These are phyloP conservation scores for Eudorina sp. DNA, from an alignment of 139 green algal genomes.

Conservation along the genomic window DNA sequence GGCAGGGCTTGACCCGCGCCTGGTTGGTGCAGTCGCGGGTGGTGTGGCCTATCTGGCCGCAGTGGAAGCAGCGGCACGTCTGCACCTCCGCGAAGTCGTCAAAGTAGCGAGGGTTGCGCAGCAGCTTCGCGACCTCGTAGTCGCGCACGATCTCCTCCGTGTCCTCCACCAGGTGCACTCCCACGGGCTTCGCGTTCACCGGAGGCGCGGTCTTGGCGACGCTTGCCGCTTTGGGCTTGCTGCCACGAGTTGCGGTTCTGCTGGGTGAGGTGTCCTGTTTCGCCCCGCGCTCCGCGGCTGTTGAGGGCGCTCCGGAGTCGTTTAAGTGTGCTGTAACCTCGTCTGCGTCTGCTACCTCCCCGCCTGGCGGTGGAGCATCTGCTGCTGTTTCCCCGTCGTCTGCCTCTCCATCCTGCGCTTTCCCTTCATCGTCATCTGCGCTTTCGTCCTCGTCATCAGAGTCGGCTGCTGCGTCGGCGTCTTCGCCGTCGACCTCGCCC, in stretches of 20 bases:
- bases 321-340: too few species aligned
- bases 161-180: conserved; percentile 47
- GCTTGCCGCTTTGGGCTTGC: background rate
- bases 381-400: background rate
- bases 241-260: too few species aligned
- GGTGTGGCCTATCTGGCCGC: conserved; percentile 49
- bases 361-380: background rate
- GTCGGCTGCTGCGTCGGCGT: background rate
- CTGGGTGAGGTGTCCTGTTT: too few species aligned
- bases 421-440: background rate
- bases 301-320: too few species aligned
- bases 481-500: background rate
- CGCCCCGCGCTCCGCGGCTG: too few species aligned
- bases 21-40: conserved; percentile 56
- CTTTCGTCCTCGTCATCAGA: background rate
- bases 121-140: conserved; percentile 46
- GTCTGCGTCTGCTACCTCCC: background rate
- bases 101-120: conserved; percentile 57
- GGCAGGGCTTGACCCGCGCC: conserved; percentile 68
- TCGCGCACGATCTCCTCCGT: conserved; percentile 47
- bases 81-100: conserved; percentile 39
- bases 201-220: too few species aligned
- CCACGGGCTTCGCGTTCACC: background rate
- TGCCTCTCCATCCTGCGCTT: background rate
- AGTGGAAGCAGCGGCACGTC: conserved; percentile 44